These are phyloP conservation scores for Thelephora terrestris DNA, from an alignment of 1,284 basidiomycete species.

Conservation along the genomic window DNA sequence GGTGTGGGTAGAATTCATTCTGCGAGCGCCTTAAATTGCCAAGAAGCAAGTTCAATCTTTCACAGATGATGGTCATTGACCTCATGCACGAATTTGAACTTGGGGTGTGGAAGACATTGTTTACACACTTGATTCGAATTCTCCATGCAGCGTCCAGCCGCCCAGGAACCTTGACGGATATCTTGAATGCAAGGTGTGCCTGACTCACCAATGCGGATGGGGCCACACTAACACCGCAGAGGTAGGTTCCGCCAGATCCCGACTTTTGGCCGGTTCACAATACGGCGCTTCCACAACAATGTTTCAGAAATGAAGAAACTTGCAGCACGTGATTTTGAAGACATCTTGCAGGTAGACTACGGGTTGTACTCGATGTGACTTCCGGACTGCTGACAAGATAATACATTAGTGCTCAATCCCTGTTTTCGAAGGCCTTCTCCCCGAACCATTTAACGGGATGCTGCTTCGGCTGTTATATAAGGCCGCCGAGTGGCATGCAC, in stretches of 20 bases:
- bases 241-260: slow-evolving; percentile 16
- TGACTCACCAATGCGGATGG: no score
- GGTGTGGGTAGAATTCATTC: slow-evolving; percentile 23
- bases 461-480: slow-evolving; percentile 12
- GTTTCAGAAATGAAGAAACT: slow-evolving; percentile 18
- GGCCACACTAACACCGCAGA: no score
- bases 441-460: slow-evolving; percentile 13
- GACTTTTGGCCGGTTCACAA: slow-evolving; percentile 15
- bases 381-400: not conserved
- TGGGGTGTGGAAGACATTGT: slow-evolving; percentile 19
- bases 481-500: slow-evolving; percentile 22
- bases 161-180: no score
- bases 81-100: no score
- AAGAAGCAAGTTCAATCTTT: slow-evolving; percentile 10
- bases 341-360: slow-evolving; percentile 17
- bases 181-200: no score
- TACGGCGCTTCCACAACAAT: slow-evolving; percentile 16
- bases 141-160: slow-evolving; percentile 11
- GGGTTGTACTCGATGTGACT: not conserved
- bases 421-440: slow-evolving; percentile 22
- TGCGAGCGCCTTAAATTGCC: slow-evolving; percentile 10
- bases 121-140: slow-evolving; percentile 18
- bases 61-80: slow-evolving; percentile 14
- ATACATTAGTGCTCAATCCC: slow-evolving; percentile 22
- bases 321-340: slow-evolving; percentile 21